These are phyloP conservation scores for Solanum commersonii DNA, from an alignment of 257 asterid species.

Conservation along the genomic window DNA sequence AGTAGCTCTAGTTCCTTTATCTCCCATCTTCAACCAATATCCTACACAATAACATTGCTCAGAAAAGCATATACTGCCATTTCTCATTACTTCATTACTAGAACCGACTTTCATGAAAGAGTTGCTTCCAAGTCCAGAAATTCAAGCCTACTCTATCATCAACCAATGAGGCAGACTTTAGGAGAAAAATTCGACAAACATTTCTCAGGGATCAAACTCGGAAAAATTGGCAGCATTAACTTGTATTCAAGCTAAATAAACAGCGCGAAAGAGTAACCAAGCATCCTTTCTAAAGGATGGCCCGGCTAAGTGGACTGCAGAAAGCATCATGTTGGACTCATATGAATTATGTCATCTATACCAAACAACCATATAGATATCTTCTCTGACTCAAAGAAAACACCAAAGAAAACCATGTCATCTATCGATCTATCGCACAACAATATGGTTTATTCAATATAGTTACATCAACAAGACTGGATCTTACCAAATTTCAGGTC, in stretches of 20 bases:
- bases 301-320: background rate
- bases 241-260: background rate
- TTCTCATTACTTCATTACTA: background rate
- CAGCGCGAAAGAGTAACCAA: background rate
- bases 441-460: background rate
- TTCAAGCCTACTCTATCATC: background rate
- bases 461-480: background rate
- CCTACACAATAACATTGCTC: background rate
- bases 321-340: background rate
- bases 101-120: background rate
- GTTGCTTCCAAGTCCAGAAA: background rate
- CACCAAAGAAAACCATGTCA: background rate
- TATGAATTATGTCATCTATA: background rate
- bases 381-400: background rate
- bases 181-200: background rate
- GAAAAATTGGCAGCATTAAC: background rate
- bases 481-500: background rate
- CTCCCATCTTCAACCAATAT: background rate
- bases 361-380: background rate
- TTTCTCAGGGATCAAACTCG: background rate
- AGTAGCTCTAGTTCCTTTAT: background rate
- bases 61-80: background rate
- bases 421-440: background rate
- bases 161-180: background rate
- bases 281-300: background rate